Percentiles rank a stretch among this genome's conserved stretches.
Conservation (phyloP, 2,329 filamentous ascomycete species). For the Penicillium italicum region DNA sequence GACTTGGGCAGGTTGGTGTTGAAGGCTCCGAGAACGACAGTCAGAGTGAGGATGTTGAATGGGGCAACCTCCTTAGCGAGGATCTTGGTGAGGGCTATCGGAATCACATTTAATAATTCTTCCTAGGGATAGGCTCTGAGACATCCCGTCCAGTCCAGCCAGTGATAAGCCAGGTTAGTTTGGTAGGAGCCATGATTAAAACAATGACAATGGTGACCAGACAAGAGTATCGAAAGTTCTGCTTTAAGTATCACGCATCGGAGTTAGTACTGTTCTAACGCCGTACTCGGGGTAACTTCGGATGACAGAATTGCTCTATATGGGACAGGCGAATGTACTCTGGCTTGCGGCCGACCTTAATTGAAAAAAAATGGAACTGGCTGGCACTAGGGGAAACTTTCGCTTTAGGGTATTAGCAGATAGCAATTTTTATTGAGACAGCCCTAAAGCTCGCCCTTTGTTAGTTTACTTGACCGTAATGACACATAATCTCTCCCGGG, state of each 20-base stretch:
- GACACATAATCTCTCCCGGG: accelerated
- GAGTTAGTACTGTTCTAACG: not conserved
- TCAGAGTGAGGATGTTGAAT: not conserved
- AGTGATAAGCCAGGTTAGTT: constrained; percentile 17
- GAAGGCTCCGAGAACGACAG: not conserved
- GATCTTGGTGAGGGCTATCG: not conserved
- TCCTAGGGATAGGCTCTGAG: accelerated
- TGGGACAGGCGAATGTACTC: not conserved
- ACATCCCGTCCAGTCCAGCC: constrained; percentile 28
- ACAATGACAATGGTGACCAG: too few relatives aligned
- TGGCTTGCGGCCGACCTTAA: not conserved
- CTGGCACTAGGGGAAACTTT: not conserved
- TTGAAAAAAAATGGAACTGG: not conserved
- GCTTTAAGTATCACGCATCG: not conserved
- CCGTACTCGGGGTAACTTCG: not conserved
- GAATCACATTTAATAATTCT: not conserved
- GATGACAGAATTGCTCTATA: not conserved
- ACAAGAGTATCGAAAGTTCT: not conserved
- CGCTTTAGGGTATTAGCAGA: not conserved
- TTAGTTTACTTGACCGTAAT: not conserved
- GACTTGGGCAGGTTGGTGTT: not conserved
- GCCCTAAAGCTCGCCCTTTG: not conserved
- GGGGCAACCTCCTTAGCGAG: not conserved
- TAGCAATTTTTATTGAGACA: not conserved
- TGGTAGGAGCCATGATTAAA: not conserved